Conservation (phyloP, 345 rosid genomes). For the Hibiscus syriacus region DNA sequence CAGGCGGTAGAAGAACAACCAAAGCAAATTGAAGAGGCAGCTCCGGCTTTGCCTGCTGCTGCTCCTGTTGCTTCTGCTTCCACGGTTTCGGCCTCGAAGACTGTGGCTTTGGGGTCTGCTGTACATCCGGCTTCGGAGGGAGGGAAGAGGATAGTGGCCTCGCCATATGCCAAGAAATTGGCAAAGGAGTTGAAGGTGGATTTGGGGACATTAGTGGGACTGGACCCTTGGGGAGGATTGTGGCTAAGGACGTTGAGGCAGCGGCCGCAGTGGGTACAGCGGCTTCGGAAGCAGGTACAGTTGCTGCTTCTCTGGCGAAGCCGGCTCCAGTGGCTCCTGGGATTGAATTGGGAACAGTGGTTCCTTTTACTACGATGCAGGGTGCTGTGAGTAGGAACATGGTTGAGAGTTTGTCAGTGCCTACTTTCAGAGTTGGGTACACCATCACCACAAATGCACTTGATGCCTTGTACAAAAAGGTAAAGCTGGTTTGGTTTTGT, state of each 20-base stretch:
- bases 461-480: slow-evolving; percentile 31
- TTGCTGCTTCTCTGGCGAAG: slow-evolving; percentile 14
- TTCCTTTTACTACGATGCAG: slow-evolving; percentile 90
- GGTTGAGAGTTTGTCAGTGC: slow-evolving; percentile 31
- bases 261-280: slow-evolving; percentile 28
- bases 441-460: slow-evolving; percentile 72
- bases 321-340: slow-evolving; percentile 16
- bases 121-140: not conserved
- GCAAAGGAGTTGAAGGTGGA: slow-evolving; percentile 85
- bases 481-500: slow-evolving; percentile 8
- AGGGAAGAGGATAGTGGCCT: not conserved
- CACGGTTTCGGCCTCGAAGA: not conserved
- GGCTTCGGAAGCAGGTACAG: slow-evolving; percentile 13
- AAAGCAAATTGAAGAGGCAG: not conserved
- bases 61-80: not conserved
- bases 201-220: slow-evolving; percentile 39
- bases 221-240: not conserved
- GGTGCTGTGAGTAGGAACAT: slow-evolving; percentile 14
- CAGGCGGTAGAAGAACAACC: not conserved
- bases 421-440: slow-evolving; percentile 88
- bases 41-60: not conserved
- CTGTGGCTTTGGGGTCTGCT: not conserved
- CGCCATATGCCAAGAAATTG: slow-evolving; percentile 52
- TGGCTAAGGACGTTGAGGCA: slow-evolving; percentile 53
- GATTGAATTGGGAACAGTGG: slow-evolving; percentile 47